Evolutionary conservation across 305 asterid species (phyloP), one percentile per base, ranked within the genome.

Genomic region (Plantago rigida): DNA sequence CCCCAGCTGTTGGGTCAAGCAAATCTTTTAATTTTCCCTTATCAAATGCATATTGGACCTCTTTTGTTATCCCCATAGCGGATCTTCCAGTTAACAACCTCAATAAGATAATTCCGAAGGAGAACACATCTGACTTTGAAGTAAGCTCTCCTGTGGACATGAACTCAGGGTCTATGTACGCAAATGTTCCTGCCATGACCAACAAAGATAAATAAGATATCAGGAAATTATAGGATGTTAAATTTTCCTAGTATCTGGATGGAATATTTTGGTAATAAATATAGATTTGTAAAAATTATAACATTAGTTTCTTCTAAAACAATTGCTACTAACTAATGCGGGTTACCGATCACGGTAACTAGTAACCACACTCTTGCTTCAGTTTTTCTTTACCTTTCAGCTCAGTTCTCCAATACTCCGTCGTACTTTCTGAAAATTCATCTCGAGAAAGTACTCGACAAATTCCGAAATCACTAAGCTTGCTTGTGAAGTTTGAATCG

Each of bases 1-100:
- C 97, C 48, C 97, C 97, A 52, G 95, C 97, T 3, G 95, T 78
- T 13, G 93, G 80, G 76, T 92, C 99, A 64, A 92, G 71, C 46
- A 84, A 36, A 67, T 79, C 80, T 45, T 84, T 83, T 79, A 92
- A 56, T 36, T 70, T 82, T 48, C 83, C 97, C n/a, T 84, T 69
- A 29, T 76, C 81, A 26, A 89, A 62, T 9, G 96, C 95, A 60
- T 60, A 60, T 63, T 82, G 81, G 61, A 92, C 94, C 71, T 92
- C 96, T 70, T 74, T 82, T 14, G 67, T 49, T 53, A 92, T 71
- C 56, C 91, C 94, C 41, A 67, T 26, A 6, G 91, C 95, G n/a
- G 94, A 75, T 60, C 80, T 82, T 59, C 99, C 99, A 4, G 97
- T 89, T 64, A 92, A 77, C 51, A 92, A 61, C 78, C 91, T 72